Percentiles rank a stretch among this genome's conserved stretches.
Conservation (phyloP, 108 stramenopile species). For the Aurantiochytrium sp. region DNA sequence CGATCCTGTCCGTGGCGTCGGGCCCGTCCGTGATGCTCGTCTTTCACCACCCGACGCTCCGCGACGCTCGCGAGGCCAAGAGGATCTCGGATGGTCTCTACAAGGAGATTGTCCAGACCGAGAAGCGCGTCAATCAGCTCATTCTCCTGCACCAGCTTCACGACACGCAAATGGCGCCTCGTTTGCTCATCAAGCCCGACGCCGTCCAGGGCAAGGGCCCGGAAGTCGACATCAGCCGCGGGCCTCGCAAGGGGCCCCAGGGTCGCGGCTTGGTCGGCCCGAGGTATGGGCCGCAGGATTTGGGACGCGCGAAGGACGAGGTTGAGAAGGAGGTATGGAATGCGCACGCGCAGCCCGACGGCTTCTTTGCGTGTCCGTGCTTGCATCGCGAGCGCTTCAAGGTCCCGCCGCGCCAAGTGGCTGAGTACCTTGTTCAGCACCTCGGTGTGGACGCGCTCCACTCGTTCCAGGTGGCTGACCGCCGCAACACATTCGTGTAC, state of each 20-base stretch:
- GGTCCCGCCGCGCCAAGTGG: neutral
- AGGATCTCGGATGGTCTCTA: neutral
- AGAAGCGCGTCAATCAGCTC: conserved; percentile 4
- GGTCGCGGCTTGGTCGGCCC: neutral
- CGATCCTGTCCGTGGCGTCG: neutral
- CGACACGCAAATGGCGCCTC: neutral
- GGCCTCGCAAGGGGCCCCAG: neutral
- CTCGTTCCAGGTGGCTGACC: neutral
- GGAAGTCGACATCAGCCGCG: neutral
- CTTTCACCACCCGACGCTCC: neutral
- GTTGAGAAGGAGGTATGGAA: neutral
- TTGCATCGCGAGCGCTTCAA: neutral
- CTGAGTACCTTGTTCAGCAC: neutral
- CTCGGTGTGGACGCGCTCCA: neutral
- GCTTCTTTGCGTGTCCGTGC: conserved; percentile 14
- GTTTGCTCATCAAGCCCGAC: neutral
- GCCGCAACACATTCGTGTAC: neutral
- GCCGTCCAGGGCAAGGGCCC: neutral
- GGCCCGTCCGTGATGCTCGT: neutral
- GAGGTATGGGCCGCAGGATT: neutral
- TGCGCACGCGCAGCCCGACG: neutral
- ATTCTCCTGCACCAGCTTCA: conserved; percentile 4
- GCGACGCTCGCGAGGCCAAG: neutral
- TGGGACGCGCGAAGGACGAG: no score
- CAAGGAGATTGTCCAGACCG: neutral